A percentile compares a stretch with the other conserved stretches of the same genome.
These are phyloP conservation scores for Puccinellia tenuiflora DNA, from an alignment of 176 grass and related monocot genomes.

Conservation along the genomic window DNA sequence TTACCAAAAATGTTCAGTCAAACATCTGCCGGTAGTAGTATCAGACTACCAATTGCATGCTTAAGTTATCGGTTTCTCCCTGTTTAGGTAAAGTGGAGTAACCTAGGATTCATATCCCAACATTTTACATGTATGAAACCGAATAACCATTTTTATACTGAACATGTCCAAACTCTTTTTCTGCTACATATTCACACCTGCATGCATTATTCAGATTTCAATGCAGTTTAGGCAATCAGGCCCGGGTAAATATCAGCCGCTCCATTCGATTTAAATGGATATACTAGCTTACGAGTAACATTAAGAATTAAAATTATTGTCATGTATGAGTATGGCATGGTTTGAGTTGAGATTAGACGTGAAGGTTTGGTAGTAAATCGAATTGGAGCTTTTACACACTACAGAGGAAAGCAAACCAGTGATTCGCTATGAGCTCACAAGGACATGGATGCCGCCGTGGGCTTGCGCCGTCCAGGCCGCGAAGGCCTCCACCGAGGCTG, in stretches of 20 bases:
- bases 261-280: not conserved
- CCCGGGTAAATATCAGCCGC: not conserved
- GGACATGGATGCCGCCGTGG: constrained; percentile 64
- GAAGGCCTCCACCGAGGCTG: constrained; percentile 55
- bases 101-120: not conserved
- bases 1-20: not conserved
- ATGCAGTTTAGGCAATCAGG: not conserved
- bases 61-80: not conserved
- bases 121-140: not conserved
- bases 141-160: not conserved
- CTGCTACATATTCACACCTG: not conserved
- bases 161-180: not conserved
- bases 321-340: not conserved
- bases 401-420: not conserved
- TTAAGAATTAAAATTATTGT: not conserved
- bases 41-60: not conserved
- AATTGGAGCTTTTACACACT: not conserved
- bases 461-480: constrained; percentile 38
- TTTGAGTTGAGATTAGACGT: not conserved
- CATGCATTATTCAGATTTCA: not conserved
- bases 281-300: not conserved
- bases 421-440: constrained; percentile 41
- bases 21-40: not conserved
- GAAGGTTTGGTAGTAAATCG: not conserved
- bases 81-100: not conserved